Base-by-base conservation (phyloP, 2,329 filamentous ascomycete species). In the Endothia cerciana region DNA sequence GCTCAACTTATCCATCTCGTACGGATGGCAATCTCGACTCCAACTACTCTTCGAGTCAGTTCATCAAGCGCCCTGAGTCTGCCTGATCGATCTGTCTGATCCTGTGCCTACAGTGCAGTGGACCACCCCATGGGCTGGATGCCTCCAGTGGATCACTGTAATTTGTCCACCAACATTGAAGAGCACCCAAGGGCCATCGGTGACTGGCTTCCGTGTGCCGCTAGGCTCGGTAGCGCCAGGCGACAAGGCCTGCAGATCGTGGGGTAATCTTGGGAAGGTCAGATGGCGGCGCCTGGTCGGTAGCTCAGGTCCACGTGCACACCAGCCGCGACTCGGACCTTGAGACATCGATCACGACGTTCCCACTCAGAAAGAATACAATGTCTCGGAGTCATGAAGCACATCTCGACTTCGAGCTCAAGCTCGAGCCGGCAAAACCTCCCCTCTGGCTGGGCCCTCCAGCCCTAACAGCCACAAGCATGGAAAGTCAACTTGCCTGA, bases 1-100 rank as follows among this genome's bases (percentile, higher is more conserved):
- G 7, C 38, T 25, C 17, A n/a, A 45, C 38, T 56, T 45, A 13
- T 22, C 60, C 47, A 62, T 43, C 38, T 33, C 22, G 33, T 25
- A 45, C 38, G 19, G 57, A 62, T 62, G 60, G 60, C 45, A 62
- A 56, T 62, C 60, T 62, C 47, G 17, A 41, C 17, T 45, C 57
- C n/a, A 45, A 13, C 33, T 10, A 6, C 33, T 36, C 33, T 7
- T 36, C 33, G 33, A 36, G 33, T 36, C 33, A 36, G 10, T 10
- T 36, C 33, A 36, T 51, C 47, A 25, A 28, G 47, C 17, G 47
- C 47, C 47, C 47, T 51, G 47, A 4, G 22, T 51, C 33, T 36
- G 33, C 2, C 2, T 10, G 33, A 10, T 10, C 33, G 10, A 10
- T 10, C 33, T 36, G 4, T 36, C 33, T 36, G 33, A 28, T 25